Base-by-base conservation (phyloP, 345 rosid genomes). In the Citrus mangshanensis region DNA sequence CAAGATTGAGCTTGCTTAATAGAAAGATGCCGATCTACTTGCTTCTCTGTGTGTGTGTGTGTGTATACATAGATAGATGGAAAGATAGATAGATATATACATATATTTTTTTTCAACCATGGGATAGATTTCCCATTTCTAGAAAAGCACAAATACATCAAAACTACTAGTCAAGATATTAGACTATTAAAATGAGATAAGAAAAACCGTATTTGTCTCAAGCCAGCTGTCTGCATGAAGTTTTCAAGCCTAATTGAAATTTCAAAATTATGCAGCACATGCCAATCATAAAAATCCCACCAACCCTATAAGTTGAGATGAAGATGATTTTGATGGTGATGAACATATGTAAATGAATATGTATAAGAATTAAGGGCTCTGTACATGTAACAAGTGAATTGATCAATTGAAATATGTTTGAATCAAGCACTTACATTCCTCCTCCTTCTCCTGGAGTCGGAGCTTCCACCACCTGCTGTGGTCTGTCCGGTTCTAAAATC, bases 381-480 rank as follows among this genome's bases (percentile, higher is more conserved):
- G 51, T 46, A 12, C 51, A 19, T 56, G 21, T 18, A 14, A 30
- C 37, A 2, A 28, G 32, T 24, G 5, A 42, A 46, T 19, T 42
- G 51, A 46, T n/a, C 40, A 27, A 10, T 61, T 30, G 46, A 13
- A 34, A 24, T 7, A 14, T 3, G 34, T 37, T 49, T 58, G n/a
- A 58, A 65, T 42, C 27, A 3, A 63, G 32, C 30, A 73, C 97
- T 91, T 87, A 95, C 98, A 62, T 96, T 96, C 89, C 89, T 94
- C 82, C 68, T 90, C 30, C 72, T 85, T 61, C 5, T 58, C 75
- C 86, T 89, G 28, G 90, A 84, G 78, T 55, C 80, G 19, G 61
- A 28, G 51, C 30, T 79, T 14, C 82, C 90, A 8, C 84, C 87
- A 19, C 70, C 49, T 12, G 75, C 79, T 0, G 86, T 40, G 25